Evolutionary conservation across 1,139 yeast genomes (phyloP).

Genomic region (Debaryomyces robertsiae): DNA sequence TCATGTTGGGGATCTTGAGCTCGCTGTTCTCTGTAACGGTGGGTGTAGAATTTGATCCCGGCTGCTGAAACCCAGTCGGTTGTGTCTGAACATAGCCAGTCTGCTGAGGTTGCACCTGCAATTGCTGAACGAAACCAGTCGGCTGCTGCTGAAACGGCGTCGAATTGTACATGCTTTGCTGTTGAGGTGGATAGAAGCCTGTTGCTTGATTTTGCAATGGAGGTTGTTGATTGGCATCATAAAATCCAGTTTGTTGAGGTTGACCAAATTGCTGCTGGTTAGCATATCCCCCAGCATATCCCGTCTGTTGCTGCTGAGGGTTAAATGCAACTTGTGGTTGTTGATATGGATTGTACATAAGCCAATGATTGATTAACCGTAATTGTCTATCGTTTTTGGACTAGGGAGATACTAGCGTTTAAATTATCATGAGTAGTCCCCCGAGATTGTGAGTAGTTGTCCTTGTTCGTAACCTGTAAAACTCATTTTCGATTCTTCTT

Average conservation of each 20-base stretch:
- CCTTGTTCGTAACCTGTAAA: constrained; percentile 9
- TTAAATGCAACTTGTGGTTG: constrained; percentile 36
- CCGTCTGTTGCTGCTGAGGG: constrained; percentile 33
- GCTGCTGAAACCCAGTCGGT: constrained; percentile 37
- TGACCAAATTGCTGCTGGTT: constrained; percentile 24
- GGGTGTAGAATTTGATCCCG: constrained; percentile 24
- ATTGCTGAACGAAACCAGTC: constrained; percentile 19
- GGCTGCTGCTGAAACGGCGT: constrained; percentile 19
- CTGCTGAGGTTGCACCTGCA: constrained; percentile 29
- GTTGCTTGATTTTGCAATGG: constrained; percentile 20
- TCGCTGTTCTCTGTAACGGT: constrained; percentile 38
- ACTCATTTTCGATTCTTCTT: neutral
- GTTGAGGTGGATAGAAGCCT: constrained; percentile 26
- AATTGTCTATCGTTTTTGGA: too few species aligned
- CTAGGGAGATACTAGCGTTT: too few species aligned
- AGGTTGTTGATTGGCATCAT: constrained; percentile 12
- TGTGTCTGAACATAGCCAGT: constrained; percentile 41
- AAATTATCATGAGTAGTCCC: neutral
- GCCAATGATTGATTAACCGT: constrained; percentile 10
- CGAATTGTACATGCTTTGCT: constrained; percentile 17
- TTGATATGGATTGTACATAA: constrained; percentile 51
- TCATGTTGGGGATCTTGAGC: constrained; percentile 61
- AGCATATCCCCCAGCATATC: constrained; percentile 26
- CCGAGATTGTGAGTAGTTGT: constrained; percentile 7
- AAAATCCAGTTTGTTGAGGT: constrained; percentile 15